phyloP scores from a whole-genome alignment of 2,329 filamentous ascomycete genomes.

The Hyphodiscus sp. region DNA sequence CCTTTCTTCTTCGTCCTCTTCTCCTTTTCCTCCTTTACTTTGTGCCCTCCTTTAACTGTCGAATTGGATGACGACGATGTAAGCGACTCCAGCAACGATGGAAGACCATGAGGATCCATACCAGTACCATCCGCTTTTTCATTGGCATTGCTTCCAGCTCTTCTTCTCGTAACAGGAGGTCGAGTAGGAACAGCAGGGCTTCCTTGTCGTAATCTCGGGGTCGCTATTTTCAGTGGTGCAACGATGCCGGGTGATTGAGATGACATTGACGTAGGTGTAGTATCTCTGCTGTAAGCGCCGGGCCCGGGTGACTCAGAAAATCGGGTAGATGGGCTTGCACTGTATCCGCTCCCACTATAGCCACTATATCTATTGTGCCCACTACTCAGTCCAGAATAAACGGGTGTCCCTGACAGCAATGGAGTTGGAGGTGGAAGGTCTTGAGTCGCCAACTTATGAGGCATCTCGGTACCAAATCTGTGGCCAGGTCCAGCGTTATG shows the following conservation, averaged over 20 bases:
- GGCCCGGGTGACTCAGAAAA: constrained; percentile 68
- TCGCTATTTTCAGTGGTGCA: constrained; percentile 34
- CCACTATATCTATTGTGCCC: constrained; percentile 36
- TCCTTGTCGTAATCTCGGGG: constrained; percentile 43
- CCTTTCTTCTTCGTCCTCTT: constrained; percentile 38
- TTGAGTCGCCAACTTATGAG: constrained; percentile 54
- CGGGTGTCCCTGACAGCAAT: constrained; percentile 47
- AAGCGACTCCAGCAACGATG: constrained; percentile 61
- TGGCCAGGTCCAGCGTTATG: constrained; percentile 29
- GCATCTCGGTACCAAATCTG: constrained; percentile 38
- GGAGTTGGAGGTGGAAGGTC: constrained; percentile 62
- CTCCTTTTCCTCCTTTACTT: constrained; percentile 29
- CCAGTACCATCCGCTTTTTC: constrained; percentile 38
- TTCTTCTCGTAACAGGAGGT: constrained; percentile 54
- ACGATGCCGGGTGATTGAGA: constrained; percentile 64
- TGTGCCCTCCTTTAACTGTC: constrained; percentile 51
- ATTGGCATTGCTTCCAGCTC: constrained; percentile 48
- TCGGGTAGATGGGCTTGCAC: constrained; percentile 66
- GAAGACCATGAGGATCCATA: constrained; percentile 50
- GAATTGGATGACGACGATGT: constrained; percentile 69
- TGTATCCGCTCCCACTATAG: constrained; percentile 44
- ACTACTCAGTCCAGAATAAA: constrained; percentile 31
- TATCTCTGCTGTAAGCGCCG: constrained; percentile 67
- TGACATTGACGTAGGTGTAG: constrained; percentile 71
- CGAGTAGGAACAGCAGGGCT: constrained; percentile 47